Conservation (phyloP, 306 rosid genomes). For the Carpinus fangiana region DNA sequence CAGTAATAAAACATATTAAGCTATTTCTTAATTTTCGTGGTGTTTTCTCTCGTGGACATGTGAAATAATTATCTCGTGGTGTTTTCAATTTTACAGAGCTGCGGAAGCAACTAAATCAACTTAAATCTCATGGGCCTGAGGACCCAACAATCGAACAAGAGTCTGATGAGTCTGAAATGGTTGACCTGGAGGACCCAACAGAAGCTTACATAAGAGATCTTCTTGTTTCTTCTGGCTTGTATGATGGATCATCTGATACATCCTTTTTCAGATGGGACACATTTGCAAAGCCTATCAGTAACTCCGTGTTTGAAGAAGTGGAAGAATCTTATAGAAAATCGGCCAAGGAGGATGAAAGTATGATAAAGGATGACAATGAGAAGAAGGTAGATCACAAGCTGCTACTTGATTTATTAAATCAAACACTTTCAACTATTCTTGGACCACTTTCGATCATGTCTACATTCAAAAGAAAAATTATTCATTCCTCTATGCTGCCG, state of each 20-base stretch:
- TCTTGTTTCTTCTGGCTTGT: conserved; percentile 85
- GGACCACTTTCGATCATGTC: conserved; percentile 54
- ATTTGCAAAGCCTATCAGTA: conserved; percentile 64
- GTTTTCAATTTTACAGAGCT: conserved; percentile 54
- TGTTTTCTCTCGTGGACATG: background rate
- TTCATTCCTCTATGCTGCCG: conserved; percentile 40
- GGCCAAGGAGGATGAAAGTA: conserved; percentile 35
- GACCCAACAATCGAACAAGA: conserved; percentile 43
- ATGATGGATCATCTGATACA: conserved; percentile 73
- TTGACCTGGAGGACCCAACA: conserved; percentile 63
- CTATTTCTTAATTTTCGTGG: background rate
- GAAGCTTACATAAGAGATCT: conserved; percentile 84
- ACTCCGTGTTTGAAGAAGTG: conserved; percentile 74
- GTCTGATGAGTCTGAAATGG: conserved; percentile 47
- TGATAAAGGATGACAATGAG: conserved; percentile 43
- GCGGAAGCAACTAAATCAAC: conserved; percentile 81
- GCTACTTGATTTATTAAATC: conserved; percentile 74
- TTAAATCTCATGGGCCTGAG: conserved; percentile 57
- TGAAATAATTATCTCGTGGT: conserved; percentile 23
- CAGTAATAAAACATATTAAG: background rate
- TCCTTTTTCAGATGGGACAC: conserved; percentile 61
- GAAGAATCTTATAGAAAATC: conserved; percentile 64
- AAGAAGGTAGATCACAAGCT: conserved; percentile 49
- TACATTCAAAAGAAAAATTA: conserved; percentile 53
- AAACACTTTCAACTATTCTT: conserved; percentile 67